Evolutionary conservation across 257 asterid species (phyloP).

Genomic region (Linderniella brevidens): DNA sequence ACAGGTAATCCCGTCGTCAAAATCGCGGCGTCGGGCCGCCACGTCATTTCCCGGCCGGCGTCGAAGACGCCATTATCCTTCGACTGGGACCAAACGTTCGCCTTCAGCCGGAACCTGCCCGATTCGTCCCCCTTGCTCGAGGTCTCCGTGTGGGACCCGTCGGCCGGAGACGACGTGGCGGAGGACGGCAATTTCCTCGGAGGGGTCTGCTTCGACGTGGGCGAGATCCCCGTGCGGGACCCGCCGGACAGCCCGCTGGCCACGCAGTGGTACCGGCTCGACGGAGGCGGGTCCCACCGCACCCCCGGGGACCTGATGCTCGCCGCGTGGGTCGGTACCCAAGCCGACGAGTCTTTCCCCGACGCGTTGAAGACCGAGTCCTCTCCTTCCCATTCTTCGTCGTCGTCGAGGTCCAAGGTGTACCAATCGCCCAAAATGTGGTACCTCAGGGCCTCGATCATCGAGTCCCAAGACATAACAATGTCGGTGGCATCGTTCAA

Average conservation of each 20-base stretch:
- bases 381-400: conserved; percentile 47
- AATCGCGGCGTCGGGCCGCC: conserved; percentile 38
- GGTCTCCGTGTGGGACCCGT: conserved; percentile 61
- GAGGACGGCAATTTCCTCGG: conserved; percentile 59
- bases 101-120: conserved; percentile 38
- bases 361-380: conserved; percentile 63
- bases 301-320: conserved; percentile 66
- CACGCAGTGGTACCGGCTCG: conserved; percentile 93
- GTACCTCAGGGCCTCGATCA: conserved; percentile 66
- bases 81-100: conserved; percentile 80
- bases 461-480: conserved; percentile 84
- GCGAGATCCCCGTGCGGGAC: conserved; percentile 89
- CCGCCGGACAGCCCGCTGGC: conserved; percentile 96
- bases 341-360: conserved; percentile 87
- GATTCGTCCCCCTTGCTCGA: conserved; percentile 57
- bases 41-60: conserved; percentile 34
- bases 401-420: conserved; percentile 79
- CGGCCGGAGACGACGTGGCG: neutral
- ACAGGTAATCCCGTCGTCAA: conserved; percentile 41
- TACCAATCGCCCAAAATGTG: conserved; percentile 90
- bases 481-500: conserved; percentile 42
- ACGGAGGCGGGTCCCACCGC: conserved; percentile 24
- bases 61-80: conserved; percentile 33
- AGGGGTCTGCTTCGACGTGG: conserved; percentile 79
- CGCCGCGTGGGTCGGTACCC: conserved; percentile 93